phyloP scores from a whole-genome alignment of 2,329 filamentous ascomycete genomes.

The Aspergillus pseudonomiae region DNA sequence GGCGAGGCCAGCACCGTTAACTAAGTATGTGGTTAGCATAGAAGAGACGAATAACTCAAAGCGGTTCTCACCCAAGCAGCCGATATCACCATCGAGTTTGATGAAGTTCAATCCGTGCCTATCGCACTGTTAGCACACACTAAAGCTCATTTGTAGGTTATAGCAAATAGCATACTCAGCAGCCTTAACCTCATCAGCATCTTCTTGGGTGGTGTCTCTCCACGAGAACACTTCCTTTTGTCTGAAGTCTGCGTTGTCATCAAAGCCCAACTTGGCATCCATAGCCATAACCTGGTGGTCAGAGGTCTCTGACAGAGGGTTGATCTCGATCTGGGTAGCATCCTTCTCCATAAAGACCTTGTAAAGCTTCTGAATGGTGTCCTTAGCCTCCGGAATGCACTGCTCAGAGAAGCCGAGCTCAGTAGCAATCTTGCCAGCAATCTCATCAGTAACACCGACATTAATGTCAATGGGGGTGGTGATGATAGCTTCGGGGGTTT shows the following conservation, averaged over 20 bases:
- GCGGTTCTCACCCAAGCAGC: conserved; percentile 67
- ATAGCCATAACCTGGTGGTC: conserved; percentile 98
- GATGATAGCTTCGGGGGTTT: conserved; percentile 92
- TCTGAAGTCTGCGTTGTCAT: conserved; percentile 98
- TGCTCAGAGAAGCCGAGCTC: conserved; percentile 97
- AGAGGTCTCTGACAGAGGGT: conserved; percentile 95
- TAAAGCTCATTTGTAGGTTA: not conserved
- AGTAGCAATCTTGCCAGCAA: conserved; percentile 84
- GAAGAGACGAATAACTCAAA: not conserved
- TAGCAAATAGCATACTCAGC: conserved; percentile 65
- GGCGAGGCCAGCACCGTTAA: conserved; percentile 97
- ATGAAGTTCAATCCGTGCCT: conserved; percentile 91
- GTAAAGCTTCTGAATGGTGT: conserved; percentile 98
- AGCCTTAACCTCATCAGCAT: conserved; percentile 95
- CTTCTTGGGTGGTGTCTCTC: conserved; percentile 95
- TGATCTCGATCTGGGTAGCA: conserved; percentile 99
- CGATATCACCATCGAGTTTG: conserved; percentile 99
- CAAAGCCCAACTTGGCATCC: conserved; percentile 98
- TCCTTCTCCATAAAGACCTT: conserved; percentile 98
- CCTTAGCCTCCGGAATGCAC: conserved; percentile 92
- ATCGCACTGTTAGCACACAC: conserved; percentile 20
- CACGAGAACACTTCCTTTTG: conserved; percentile 94
- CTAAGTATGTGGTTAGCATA: conserved; percentile 40
- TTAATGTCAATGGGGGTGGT: conserved; percentile 95
- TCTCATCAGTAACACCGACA: conserved; percentile 90